phyloP scores from a whole-genome alignment of 768 basidiomycete genomes.

The Lepiota brunneoincarnata region DNA sequence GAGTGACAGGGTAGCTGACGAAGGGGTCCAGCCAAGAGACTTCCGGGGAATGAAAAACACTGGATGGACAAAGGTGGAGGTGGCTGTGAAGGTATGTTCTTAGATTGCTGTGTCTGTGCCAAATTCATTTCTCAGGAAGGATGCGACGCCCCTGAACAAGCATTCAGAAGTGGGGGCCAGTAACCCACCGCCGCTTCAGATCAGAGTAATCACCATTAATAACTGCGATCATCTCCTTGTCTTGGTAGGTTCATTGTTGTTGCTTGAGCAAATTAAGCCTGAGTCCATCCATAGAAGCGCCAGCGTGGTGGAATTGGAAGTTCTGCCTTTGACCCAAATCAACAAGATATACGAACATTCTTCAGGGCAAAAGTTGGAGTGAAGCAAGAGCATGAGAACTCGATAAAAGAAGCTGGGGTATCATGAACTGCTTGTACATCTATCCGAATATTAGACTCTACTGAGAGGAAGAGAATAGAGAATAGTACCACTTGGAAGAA shows the following conservation, averaged over 20 bases:
- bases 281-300: conserved; percentile 32
- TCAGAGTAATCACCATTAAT: conserved; percentile 53
- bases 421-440: neutral
- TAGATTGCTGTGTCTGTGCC: conserved; percentile 17
- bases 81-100: conserved; percentile 33
- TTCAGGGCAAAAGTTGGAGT: conserved; percentile 39
- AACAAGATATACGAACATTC: conserved; percentile 73
- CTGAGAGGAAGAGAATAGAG: neutral
- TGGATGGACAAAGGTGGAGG: conserved; percentile 60
- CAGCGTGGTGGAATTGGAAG: conserved; percentile 79
- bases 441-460: neutral
- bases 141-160: neutral
- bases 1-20: neutral
- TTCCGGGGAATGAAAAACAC: conserved; percentile 63
- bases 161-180: neutral
- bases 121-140: neutral
- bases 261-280: neutral
- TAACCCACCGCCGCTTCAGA: conserved; percentile 23
- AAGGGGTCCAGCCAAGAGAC: neutral
- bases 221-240: conserved; percentile 50
- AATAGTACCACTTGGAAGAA: neutral
- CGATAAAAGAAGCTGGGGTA: neutral
- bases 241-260: conserved; percentile 43
- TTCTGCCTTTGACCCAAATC: conserved; percentile 67
- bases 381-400: neutral